Percentiles rank a stretch among this genome's conserved stretches.
These are phyloP conservation scores for Cytospora chrysosperma DNA, from an alignment of 2,329 filamentous ascomycete species.

Conservation along the genomic window DNA sequence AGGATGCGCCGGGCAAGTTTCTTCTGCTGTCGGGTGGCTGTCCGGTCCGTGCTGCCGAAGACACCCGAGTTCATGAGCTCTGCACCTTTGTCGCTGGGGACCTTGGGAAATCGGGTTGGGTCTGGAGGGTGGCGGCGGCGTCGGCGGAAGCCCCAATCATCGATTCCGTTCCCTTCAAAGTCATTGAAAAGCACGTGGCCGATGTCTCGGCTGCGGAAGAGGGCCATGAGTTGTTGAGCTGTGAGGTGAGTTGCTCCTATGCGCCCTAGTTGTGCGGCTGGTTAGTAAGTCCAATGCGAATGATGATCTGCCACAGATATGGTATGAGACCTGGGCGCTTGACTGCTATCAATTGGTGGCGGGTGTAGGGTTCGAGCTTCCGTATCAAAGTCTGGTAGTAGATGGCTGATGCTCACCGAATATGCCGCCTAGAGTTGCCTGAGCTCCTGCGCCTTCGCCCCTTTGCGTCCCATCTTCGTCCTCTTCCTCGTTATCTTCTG, in stretches of 20 bases:
- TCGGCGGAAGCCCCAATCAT: slow-evolving; percentile 35
- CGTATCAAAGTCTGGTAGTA: background rate
- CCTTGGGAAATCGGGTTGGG: slow-evolving; percentile 69
- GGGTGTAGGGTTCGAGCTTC: slow-evolving; percentile 2
- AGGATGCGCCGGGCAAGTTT: slow-evolving; percentile 69
- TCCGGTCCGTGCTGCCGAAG: slow-evolving; percentile 69
- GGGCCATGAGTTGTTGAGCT: slow-evolving; percentile 39
- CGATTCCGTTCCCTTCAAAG: slow-evolving; percentile 33
- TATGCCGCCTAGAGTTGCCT: slow-evolving; percentile 14
- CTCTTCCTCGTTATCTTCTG: slow-evolving; percentile 25
- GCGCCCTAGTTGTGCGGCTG: slow-evolving; percentile 14
- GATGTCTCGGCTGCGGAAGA: slow-evolving; percentile 41
- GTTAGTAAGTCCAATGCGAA: slow-evolving; percentile 8
- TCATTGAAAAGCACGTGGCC: slow-evolving; percentile 38
- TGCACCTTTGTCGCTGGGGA: slow-evolving; percentile 74
- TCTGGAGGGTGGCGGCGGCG: slow-evolving; percentile 46
- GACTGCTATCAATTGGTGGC: background rate
- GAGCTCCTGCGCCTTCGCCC: background rate
- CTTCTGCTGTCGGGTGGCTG: slow-evolving; percentile 52
- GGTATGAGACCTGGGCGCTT: background rate
- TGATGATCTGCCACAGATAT: background rate
- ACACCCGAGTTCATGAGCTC: slow-evolving; percentile 78
- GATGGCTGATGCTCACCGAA: slow-evolving; percentile 9
- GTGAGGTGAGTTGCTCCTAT: slow-evolving; percentile 13
- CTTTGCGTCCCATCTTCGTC: slow-evolving; percentile 19